Conservation (phyloP, 768 basidiomycete species). For the Boletus tylopilopsis region DNA sequence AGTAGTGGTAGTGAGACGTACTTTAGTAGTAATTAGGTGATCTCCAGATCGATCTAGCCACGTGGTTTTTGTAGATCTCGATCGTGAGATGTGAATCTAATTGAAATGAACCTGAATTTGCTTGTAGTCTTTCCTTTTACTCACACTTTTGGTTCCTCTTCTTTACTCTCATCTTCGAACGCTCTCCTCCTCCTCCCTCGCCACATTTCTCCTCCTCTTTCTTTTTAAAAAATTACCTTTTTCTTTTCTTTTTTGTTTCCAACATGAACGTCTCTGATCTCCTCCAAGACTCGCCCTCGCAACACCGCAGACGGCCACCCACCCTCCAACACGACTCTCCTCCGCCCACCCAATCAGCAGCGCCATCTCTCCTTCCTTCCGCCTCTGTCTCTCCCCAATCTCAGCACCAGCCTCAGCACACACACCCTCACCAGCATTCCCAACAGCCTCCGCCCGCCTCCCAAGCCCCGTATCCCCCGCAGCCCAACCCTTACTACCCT, state of each 20-base stretch:
- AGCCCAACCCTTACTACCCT: conserved; percentile 19
- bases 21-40: not conserved
- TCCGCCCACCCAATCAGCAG: conserved; percentile 26
- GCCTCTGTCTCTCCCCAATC: conserved; percentile 31
- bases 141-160: conserved; percentile 26
- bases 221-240: not conserved
- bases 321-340: conserved; percentile 22
- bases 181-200: conserved; percentile 5
- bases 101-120: conserved; percentile 34
- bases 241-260: not conserved
- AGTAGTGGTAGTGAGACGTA: not conserved
- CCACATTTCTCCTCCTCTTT: not conserved
- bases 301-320: conserved; percentile 38
- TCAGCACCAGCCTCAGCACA: conserved; percentile 29
- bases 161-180: conserved; percentile 23
- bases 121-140: conserved; percentile 26
- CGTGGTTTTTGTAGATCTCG: conserved; percentile 29
- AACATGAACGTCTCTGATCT: conserved; percentile 68
- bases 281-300: conserved; percentile 67
- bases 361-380: conserved; percentile 23
- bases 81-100: conserved; percentile 33
- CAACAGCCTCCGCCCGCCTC: conserved; percentile 15
- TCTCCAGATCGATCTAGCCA: conserved; percentile 24
- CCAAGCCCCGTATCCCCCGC: conserved; percentile 21
- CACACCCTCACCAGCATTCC: conserved; percentile 16